Evolutionary conservation across 1,284 basidiomycete genomes (phyloP), one percentile per base, ranked within the genome.

Genomic region (Thecaphora thlaspeos): DNA sequence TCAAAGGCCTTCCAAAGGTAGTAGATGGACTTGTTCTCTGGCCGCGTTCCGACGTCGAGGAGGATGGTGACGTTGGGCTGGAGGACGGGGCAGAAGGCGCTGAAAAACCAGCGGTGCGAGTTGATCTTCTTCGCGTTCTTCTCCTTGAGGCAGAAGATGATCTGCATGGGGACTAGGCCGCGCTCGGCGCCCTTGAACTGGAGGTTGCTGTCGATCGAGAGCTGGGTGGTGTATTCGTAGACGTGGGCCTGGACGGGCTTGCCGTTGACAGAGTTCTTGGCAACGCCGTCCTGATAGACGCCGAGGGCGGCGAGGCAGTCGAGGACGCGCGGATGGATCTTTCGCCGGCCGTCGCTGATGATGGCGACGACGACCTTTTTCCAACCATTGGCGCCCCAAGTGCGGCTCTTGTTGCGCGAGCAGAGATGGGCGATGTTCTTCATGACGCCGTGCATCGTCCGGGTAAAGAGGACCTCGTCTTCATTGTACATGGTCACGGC

Each of bases 1-100:
- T 96, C 90, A 75, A 96, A 97, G 70, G 80, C 90, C 72, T 95
- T 91, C 93, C 94, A 97, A 2, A 98, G 83, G 75, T 96, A 92
- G 81, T 92, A 98, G 71, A 98, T 91, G 1, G 90, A 91, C 78
- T 94, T 95, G 80, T 90, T 90, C 11, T 91, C 92, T 11, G 94
- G 93, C 78, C 94, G 93, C 2, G 94, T 98, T 0, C 94, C 94
- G 3, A 97, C 95, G 67, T 99, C 94, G 43, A 99, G 78, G 37
- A 95, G 81, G 5, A 92, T 84, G 67, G 89, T 91, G 3, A 95
- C 86, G 70, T 93, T 93, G 4, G 91, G 91, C 84, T 90, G 71
- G n/a, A 82, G 75, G 49, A 72, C 53, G 0, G 64, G 70, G 22
- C 66, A 65, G 32, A 76, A 73, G 17, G 75, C 71, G 55, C 70